Evolutionary conservation across 495 filamentous ascomycete species (phyloP).

Genomic region (Tuber borchii): DNA sequence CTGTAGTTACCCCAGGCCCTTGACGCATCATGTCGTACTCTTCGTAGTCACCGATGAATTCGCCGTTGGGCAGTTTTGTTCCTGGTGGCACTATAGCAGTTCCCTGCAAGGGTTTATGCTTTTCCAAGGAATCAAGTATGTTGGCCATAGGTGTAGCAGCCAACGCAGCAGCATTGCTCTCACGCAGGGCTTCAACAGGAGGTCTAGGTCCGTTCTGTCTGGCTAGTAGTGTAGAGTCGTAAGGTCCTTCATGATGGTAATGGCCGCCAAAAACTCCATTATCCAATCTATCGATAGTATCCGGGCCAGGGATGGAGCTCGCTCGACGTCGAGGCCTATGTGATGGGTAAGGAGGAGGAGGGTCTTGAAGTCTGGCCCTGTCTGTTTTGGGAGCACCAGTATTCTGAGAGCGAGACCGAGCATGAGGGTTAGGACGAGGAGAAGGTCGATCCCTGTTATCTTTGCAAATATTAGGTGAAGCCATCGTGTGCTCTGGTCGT

Average conservation of each 20-base stretch:
- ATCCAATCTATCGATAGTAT: slow-evolving; percentile 77
- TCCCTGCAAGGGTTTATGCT: slow-evolving; percentile 79
- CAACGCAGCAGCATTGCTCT: slow-evolving; percentile 69
- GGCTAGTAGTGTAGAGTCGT: slow-evolving; percentile 70
- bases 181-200: slow-evolving; percentile 69
- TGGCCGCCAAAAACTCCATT: slow-evolving; percentile 49
- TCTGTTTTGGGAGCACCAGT: slow-evolving; percentile 19
- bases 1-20: slow-evolving; percentile 57
- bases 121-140: slow-evolving; percentile 64
- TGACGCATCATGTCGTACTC: slow-evolving; percentile 81
- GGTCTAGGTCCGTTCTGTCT: slow-evolving; percentile 55
- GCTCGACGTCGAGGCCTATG: slow-evolving; percentile 48
- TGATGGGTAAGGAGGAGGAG: slow-evolving; percentile 30
- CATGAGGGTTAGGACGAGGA: slow-evolving; percentile 9
- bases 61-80: slow-evolving; percentile 57
- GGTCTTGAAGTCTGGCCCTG: slow-evolving; percentile 12
- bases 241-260: slow-evolving; percentile 92
- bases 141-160: slow-evolving; percentile 76
- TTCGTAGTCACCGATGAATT: slow-evolving; percentile 63
- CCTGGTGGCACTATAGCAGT: slow-evolving; percentile 71
- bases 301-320: slow-evolving; percentile 54
- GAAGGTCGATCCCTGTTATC: slow-evolving; percentile 5
- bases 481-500: slow-evolving; percentile 1
- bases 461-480: not conserved
- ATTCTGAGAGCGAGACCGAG: slow-evolving; percentile 7